Percentiles rank a stretch among this genome's conserved stretches.
These are phyloP conservation scores for Picocystis sp. DNA, from an alignment of 163 green algal genomes.

Conservation along the genomic window DNA sequence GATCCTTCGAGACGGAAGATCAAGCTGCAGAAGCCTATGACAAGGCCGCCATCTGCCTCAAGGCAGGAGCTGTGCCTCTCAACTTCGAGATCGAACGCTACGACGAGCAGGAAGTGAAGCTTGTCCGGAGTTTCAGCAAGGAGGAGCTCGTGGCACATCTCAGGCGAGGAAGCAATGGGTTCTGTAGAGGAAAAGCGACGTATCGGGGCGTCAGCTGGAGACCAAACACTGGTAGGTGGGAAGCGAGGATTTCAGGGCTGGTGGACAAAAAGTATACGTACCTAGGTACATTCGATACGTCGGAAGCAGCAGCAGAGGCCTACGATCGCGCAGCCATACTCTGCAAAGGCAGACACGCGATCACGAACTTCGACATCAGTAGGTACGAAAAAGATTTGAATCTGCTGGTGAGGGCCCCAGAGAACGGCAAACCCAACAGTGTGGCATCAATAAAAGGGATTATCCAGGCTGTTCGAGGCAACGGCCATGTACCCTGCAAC, in stretches of 20 bases:
- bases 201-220: constrained; percentile 9
- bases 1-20: constrained; percentile 35
- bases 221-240: constrained; percentile 6
- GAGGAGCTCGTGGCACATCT: constrained; percentile 12
- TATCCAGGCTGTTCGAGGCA: no score
- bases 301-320: constrained; percentile 8
- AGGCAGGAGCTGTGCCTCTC: not conserved
- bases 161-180: constrained; percentile 4
- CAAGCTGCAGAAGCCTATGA: constrained; percentile 38
- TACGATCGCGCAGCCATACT: constrained; percentile 9
- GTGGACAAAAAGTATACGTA: constrained; percentile 12
- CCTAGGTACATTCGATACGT: constrained; percentile 11
- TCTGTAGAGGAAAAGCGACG: constrained; percentile 4
- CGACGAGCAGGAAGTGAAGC: not conserved
- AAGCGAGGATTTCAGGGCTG: constrained; percentile 8
- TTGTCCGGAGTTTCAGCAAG: not conserved
- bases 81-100: constrained; percentile 7
- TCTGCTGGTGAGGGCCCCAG: constrained; percentile 10
- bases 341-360: constrained; percentile 7
- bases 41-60: constrained; percentile 30
- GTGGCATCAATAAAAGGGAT: not conserved
- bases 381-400: constrained; percentile 8
- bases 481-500: no score
- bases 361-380: constrained; percentile 10
- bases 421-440: constrained; percentile 15